Conservation (phyloP, 371 early-diverging fungal genomes). For the Mortierella sp. region DNA sequence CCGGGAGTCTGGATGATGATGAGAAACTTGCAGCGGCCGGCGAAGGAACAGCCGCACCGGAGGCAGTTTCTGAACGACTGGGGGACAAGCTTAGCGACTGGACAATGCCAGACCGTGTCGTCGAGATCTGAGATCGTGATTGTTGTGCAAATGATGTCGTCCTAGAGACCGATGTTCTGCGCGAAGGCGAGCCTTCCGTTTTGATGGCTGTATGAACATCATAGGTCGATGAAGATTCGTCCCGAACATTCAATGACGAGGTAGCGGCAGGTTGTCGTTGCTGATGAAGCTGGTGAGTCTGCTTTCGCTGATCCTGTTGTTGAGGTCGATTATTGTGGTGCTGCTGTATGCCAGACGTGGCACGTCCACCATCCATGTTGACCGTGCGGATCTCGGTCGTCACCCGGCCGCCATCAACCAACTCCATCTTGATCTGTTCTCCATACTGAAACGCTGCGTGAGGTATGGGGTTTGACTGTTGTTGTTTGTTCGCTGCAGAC, state of each 20-base stretch:
- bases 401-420: constrained; percentile 30
- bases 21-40: not conserved
- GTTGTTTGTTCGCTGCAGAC: not conserved
- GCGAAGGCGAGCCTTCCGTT: too few species aligned
- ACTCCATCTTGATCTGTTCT: constrained; percentile 39
- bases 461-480: not conserved
- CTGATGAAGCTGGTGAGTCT: constrained; percentile 9
- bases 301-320: constrained; percentile 2
- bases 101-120: not conserved
- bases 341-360: constrained; percentile 7
- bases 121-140: not conserved
- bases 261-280: too few species aligned
- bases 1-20: constrained; percentile 23
- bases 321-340: too few species aligned
- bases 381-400: constrained; percentile 26
- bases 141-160: too few species aligned
- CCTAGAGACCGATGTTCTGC: too few species aligned
- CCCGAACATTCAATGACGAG: too few species aligned
- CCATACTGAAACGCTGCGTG: constrained; percentile 22
- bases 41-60: constrained; percentile 7
- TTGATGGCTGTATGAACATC: too few species aligned
- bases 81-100: not conserved
- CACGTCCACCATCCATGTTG: constrained; percentile 13
- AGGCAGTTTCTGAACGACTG: constrained; percentile 5
- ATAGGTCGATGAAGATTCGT: too few species aligned